Evolutionary conservation across 768 basidiomycete genomes (phyloP).

Genomic region (Botryobasidium botryosum): DNA sequence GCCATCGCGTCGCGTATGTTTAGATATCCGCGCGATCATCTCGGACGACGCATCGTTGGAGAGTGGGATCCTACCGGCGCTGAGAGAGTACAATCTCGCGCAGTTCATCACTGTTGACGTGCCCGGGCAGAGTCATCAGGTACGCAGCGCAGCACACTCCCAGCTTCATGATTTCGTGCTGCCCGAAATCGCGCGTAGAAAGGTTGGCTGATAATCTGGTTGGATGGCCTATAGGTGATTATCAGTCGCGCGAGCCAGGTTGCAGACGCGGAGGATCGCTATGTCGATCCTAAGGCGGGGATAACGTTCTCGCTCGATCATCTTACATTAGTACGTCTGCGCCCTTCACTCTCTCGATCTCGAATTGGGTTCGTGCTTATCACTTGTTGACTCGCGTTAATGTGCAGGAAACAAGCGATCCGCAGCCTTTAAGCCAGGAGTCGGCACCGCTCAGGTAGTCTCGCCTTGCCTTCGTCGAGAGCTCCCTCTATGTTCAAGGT

Average conservation of each 20-base stretch:
- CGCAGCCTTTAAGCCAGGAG: conserved; percentile 42
- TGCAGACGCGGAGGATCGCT: conserved; percentile 25
- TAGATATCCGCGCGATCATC: conserved; percentile 84
- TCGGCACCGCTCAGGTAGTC: conserved; percentile 62
- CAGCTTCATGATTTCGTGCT: no score
- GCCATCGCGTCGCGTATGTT: conserved; percentile 8
- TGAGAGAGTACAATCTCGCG: conserved; percentile 70
- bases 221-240: conserved; percentile 47
- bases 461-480: background rate
- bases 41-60: conserved; percentile 74
- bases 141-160: conserved; percentile 20
- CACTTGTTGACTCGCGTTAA: background rate
- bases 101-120: conserved; percentile 82
- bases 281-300: conserved; percentile 68
- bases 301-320: conserved; percentile 76
- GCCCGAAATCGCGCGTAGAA: background rate
- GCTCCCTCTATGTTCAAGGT: background rate
- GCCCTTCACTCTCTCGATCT: conserved; percentile 1
- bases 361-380: no score
- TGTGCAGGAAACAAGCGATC: conserved; percentile 58
- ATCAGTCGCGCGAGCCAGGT: conserved; percentile 56
- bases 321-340: conserved; percentile 46
- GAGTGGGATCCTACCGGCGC: conserved; percentile 53
- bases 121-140: conserved; percentile 61
- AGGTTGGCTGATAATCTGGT: conserved; percentile 5